These are phyloP conservation scores for Paramecium caudatum DNA, from an alignment of 73 alveolate genomes.

Conservation along the genomic window DNA sequence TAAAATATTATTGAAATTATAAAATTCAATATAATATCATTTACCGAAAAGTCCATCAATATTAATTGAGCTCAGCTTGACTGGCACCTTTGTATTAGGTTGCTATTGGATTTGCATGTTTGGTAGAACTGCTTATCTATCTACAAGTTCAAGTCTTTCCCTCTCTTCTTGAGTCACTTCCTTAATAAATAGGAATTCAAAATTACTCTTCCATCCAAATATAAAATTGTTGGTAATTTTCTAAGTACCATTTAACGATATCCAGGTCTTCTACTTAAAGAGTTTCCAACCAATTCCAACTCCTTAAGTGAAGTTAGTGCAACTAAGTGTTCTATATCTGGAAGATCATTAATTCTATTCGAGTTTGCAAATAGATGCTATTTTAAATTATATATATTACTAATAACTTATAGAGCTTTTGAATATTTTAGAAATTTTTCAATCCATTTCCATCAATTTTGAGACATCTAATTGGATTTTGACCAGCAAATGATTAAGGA, in stretches of 20 bases:
- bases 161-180: constrained; percentile 80
- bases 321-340: constrained; percentile 85
- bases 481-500: constrained; percentile 78
- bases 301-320: constrained; percentile 82
- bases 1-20: background rate
- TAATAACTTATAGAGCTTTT: constrained; percentile 79
- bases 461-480: constrained; percentile 76
- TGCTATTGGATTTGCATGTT: constrained; percentile 66
- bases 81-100: constrained; percentile 69
- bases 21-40: background rate
- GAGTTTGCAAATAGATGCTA: constrained; percentile 78
- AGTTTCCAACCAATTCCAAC: constrained; percentile 80
- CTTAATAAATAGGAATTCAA: background rate
- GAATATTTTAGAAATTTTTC: constrained; percentile 79
- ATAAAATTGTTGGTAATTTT: constrained; percentile 80
- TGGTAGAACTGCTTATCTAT: constrained; percentile 69
- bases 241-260: constrained; percentile 83
- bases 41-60: constrained; percentile 74
- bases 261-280: constrained; percentile 86
- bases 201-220: constrained; percentile 80
- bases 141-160: constrained; percentile 79
- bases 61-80: constrained; percentile 70
- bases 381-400: background rate
- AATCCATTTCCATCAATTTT: constrained; percentile 87
- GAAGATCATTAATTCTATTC: constrained; percentile 86